A percentile compares a stretch with the other conserved stretches of the same genome.
phyloP scores from a whole-genome alignment of 257 asterid species.

The Coffea canephora region DNA sequence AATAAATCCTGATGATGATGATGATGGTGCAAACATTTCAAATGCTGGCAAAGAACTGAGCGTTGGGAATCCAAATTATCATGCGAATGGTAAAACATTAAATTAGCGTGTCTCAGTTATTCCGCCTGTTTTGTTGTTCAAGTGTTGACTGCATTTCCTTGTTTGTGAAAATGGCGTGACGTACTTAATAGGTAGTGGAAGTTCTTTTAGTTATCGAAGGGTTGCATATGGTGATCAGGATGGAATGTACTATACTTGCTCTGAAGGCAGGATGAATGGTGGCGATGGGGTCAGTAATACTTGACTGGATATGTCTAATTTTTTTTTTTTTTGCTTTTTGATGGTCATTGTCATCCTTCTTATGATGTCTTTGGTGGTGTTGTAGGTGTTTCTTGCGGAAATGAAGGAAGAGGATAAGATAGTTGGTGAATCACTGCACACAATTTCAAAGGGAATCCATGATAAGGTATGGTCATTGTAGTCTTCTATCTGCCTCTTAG shows the following conservation, averaged over 20 bases:
- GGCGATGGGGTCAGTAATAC: conserved; percentile 69
- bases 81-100: conserved; percentile 33
- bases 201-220: conserved; percentile 44
- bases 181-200: conserved; percentile 41
- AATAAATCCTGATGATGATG: conserved; percentile 47
- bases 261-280: conserved; percentile 60
- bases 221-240: conserved; percentile 61
- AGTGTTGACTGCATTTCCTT: neutral
- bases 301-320: neutral
- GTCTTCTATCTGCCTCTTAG: neutral
- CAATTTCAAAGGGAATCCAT: conserved; percentile 69
- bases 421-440: conserved; percentile 66
- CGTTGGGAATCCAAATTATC: conserved; percentile 28
- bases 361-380: conserved; percentile 1
- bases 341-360: neutral
- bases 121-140: neutral
- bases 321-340: neutral
- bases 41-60: conserved; percentile 44
- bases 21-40: conserved; percentile 23
- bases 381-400: conserved; percentile 64
- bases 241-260: conserved; percentile 58
- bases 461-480: conserved; percentile 43
- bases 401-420: conserved; percentile 68
- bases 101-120: neutral
- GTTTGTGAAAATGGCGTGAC: conserved; percentile 12